Percentiles rank a stretch among this genome's conserved stretches.
phyloP scores from a whole-genome alignment of 345 rosid genomes.

The Gossypium raimondii region DNA sequence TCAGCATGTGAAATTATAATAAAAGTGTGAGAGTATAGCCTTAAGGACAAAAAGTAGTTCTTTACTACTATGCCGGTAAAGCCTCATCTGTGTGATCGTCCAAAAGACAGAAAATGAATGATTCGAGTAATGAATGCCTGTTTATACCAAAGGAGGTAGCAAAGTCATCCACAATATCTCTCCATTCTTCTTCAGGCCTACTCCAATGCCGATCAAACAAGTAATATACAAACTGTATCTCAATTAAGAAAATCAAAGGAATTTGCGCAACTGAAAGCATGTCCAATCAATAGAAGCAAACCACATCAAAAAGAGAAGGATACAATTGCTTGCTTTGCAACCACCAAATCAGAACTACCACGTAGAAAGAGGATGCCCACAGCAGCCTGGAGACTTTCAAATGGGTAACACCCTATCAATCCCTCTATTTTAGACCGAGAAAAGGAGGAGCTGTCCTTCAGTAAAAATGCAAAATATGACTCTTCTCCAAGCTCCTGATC shows the following conservation, averaged over 20 bases:
- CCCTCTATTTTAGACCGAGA: slow-evolving; percentile 73
- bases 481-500: slow-evolving; percentile 43
- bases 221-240: slow-evolving; percentile 79
- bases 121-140: slow-evolving; percentile 90
- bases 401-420: slow-evolving; percentile 71
- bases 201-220: slow-evolving; percentile 89
- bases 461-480: slow-evolving; percentile 53
- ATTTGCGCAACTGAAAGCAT: slow-evolving; percentile 2
- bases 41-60: not conserved
- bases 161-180: slow-evolving; percentile 71
- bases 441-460: slow-evolving; percentile 43
- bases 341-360: slow-evolving; percentile 82
- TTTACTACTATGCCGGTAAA: not conserved
- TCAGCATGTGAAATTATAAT: not conserved
- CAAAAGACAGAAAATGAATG: too few relatives aligned
- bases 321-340: slow-evolving; percentile 96
- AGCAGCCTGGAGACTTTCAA: slow-evolving; percentile 79
- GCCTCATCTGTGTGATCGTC: too few relatives aligned
- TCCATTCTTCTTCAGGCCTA: slow-evolving; percentile 69
- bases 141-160: slow-evolving; percentile 67
- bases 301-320: slow-evolving; percentile 40
- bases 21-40: not conserved
- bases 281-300: slow-evolving; percentile 19
- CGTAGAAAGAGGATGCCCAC: slow-evolving; percentile 78
- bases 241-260: slow-evolving; percentile 46